These are phyloP conservation scores for Rhynchospora tenuis DNA, from an alignment of 176 grass and related monocot genomes.

Conservation along the genomic window DNA sequence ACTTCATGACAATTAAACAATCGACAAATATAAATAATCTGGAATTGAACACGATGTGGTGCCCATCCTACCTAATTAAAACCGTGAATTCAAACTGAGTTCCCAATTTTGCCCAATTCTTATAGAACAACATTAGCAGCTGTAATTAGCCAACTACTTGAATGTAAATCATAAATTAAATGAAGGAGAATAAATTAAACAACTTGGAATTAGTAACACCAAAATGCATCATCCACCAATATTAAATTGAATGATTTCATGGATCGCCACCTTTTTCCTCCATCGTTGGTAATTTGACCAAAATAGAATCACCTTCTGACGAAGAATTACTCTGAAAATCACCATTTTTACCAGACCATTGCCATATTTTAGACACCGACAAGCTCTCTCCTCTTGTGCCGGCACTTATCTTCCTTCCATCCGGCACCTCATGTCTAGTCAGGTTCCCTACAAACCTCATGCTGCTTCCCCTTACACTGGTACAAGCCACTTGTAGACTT, in stretches of 20 bases:
- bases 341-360: slow-evolving; percentile 66
- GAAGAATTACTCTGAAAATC: slow-evolving; percentile 43
- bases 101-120: not conserved
- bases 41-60: not conserved
- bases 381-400: slow-evolving; percentile 77
- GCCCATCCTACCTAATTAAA: not conserved
- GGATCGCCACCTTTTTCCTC: slow-evolving; percentile 22
- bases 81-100: not conserved
- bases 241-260: not conserved
- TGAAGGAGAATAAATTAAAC: not conserved
- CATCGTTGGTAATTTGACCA: slow-evolving; percentile 55
- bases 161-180: slow-evolving; percentile 16
- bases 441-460: slow-evolving; percentile 33
- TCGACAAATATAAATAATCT: not conserved
- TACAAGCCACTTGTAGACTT: slow-evolving; percentile 60
- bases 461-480: slow-evolving; percentile 20
- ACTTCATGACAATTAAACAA: not conserved
- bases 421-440: slow-evolving; percentile 36
- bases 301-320: slow-evolving; percentile 45
- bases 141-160: not conserved
- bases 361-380: slow-evolving; percentile 90
- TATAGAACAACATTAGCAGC: not conserved
- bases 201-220: not conserved
- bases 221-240: slow-evolving; percentile 8
- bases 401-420: slow-evolving; percentile 58